A percentile compares a stretch with the other conserved stretches of the same genome.
Evolutionary conservation across 306 rosid genomes (phyloP).

Genomic region (Argentina anserina): DNA sequence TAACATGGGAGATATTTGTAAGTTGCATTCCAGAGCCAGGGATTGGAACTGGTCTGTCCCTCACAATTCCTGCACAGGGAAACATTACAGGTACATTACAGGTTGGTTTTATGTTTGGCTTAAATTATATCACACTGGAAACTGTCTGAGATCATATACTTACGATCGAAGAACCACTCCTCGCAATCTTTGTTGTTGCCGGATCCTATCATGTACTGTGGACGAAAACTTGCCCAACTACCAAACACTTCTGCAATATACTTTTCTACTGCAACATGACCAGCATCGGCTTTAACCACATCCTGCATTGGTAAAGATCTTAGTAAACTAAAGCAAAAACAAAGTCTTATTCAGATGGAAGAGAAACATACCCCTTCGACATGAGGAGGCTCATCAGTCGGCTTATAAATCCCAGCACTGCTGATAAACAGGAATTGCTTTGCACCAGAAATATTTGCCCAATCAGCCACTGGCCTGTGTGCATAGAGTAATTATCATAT

Average conservation of each 20-base stretch:
- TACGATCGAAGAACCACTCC: conserved; percentile 96
- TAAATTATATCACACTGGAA: background rate
- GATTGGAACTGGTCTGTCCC: conserved; percentile 82
- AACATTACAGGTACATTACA: background rate
- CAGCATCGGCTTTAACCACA: conserved; percentile 74
- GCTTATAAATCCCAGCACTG: conserved; percentile 93
- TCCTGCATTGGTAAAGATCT: conserved; percentile 44
- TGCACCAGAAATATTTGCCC: conserved; percentile 88
- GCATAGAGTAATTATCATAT: background rate
- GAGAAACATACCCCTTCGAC: conserved; percentile 78
- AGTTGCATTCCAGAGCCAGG: conserved; percentile 93
- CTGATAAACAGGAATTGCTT: conserved; percentile 88
- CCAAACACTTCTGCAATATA: conserved; percentile 60
- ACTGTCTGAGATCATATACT: conserved; percentile 20
- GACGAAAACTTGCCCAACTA: conserved; percentile 75
- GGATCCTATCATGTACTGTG: conserved; percentile 92
- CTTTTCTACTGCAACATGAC: conserved; percentile 90
- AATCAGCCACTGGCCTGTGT: conserved; percentile 79
- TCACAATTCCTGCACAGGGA: conserved; percentile 62
- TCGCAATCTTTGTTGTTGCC: conserved; percentile 97
- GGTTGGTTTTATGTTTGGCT: background rate
- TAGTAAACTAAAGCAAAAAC: conserved; percentile 1
- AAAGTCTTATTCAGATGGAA: background rate
- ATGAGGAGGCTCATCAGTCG: conserved; percentile 88
- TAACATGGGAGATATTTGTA: conserved; percentile 73